phyloP scores from a whole-genome alignment of 768 basidiomycete species.

The Pleurotus pulmonarius region DNA sequence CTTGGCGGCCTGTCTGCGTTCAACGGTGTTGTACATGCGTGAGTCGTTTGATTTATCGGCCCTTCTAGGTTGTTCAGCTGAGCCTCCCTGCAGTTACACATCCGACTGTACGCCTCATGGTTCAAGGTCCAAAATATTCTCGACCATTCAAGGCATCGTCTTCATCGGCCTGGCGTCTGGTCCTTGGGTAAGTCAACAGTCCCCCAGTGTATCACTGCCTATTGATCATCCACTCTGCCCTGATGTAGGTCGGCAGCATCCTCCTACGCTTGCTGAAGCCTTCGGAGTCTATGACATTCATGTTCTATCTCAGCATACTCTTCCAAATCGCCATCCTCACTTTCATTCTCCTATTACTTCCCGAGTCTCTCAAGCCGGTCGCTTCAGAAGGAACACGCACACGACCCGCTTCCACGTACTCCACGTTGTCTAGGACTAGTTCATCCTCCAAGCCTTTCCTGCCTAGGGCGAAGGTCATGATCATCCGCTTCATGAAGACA shows the following conservation, averaged over 20 bases:
- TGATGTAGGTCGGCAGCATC: slow-evolving; percentile 38
- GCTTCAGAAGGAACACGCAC: slow-evolving; percentile 7
- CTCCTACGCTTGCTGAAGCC: slow-evolving; percentile 41
- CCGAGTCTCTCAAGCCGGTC: slow-evolving; percentile 45
- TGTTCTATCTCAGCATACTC: slow-evolving; percentile 41
- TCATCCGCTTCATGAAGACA: slow-evolving; percentile 20
- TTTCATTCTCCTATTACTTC: slow-evolving; percentile 43
- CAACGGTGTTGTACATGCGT: slow-evolving; percentile 66
- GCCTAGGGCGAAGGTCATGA: slow-evolving; percentile 18
- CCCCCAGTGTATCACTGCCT: neutral
- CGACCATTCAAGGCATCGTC: slow-evolving; percentile 68
- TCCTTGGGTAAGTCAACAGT: slow-evolving; percentile 58
- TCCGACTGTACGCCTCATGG: slow-evolving; percentile 51
- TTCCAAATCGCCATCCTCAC: slow-evolving; percentile 31
- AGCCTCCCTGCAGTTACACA: slow-evolving; percentile 40
- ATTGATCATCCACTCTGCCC: too few relatives aligned
- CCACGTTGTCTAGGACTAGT: slow-evolving; percentile 17
- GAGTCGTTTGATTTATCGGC: slow-evolving; percentile 44
- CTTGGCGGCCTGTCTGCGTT: slow-evolving; percentile 68
- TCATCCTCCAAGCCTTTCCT: slow-evolving; percentile 1
- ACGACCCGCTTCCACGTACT: slow-evolving; percentile 12
- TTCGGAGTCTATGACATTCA: slow-evolving; percentile 51
- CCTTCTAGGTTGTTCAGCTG: slow-evolving; percentile 16
- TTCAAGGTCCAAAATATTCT: slow-evolving; percentile 53
- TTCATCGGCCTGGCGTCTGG: slow-evolving; percentile 78